Conservation (phyloP, 2,329 filamentous ascomycete species). For the Magnaporthiopsis incrustans region DNA sequence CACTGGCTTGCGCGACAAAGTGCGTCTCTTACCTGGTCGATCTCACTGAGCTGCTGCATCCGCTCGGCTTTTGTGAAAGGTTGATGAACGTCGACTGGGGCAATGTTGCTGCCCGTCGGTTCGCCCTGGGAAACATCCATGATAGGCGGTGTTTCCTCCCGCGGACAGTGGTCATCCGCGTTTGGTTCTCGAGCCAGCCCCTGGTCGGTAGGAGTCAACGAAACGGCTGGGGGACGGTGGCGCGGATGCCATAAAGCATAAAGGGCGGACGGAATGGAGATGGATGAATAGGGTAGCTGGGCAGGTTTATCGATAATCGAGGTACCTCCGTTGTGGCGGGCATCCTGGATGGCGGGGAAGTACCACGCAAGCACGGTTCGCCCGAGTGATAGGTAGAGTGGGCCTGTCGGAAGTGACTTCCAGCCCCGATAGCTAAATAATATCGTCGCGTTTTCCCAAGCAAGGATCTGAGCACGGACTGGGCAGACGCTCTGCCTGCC, state of each 20-base stretch:
- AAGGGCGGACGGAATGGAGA: no score
- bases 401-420: not conserved
- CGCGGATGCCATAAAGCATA: not conserved
- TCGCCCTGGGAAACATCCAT: not conserved
- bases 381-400: not conserved
- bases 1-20: not conserved
- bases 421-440: not conserved
- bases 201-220: not conserved
- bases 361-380: not conserved
- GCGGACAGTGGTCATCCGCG: not conserved
- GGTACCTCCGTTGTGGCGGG: not conserved
- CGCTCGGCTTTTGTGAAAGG: conserved; percentile 69
- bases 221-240: no score
- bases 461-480: not conserved
- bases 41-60: conserved; percentile 70
- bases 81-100: conserved; percentile 24
- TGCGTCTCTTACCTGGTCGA: conserved; percentile 52
- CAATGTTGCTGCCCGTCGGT: not conserved
- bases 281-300: not conserved
- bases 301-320: no score
- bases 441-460: not conserved
- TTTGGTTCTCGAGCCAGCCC: not conserved
- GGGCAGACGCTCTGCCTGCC: not conserved
- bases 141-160: not conserved
- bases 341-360: not conserved